Conservation (phyloP, 2,329 filamentous ascomycete genomes). For the Pestalotiopsis sp. region DNA sequence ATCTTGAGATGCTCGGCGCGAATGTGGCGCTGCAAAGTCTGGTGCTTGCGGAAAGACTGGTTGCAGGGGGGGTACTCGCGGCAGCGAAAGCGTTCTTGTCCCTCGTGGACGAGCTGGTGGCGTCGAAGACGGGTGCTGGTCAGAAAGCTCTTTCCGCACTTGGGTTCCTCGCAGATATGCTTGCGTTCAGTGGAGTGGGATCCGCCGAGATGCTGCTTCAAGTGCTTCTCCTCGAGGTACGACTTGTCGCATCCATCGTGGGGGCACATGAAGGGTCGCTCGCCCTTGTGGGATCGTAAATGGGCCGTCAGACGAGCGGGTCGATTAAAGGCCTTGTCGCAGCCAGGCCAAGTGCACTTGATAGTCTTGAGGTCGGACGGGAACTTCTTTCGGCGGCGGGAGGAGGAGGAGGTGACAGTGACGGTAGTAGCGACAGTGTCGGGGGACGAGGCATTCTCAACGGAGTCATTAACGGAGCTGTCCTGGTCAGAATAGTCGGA, state of each 20-base stretch:
- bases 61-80: constrained; percentile 70
- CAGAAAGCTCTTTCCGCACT: constrained; percentile 80
- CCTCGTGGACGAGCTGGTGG: constrained; percentile 78
- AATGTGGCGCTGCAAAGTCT: constrained; percentile 83
- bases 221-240: constrained; percentile 84
- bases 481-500: constrained; percentile 22
- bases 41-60: constrained; percentile 83
- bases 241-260: constrained; percentile 76
- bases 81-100: constrained; percentile 76
- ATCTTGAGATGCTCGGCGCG: constrained; percentile 73
- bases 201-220: constrained; percentile 83
- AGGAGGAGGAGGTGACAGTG: constrained; percentile 45
- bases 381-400: constrained; percentile 49
- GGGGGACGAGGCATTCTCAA: constrained; percentile 20
- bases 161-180: constrained; percentile 71
- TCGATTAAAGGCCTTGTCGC: constrained; percentile 84
- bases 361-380: constrained; percentile 78
- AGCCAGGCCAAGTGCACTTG: constrained; percentile 73
- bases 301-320: constrained; percentile 81
- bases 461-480: constrained; percentile 12
- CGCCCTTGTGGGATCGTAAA: constrained; percentile 81
- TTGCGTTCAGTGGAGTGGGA: constrained; percentile 74
- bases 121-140: constrained; percentile 77
- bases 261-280: constrained; percentile 76
- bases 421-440: constrained; percentile 42